Conservation (phyloP, 228 moss, liverwort and hornwort species). For the Sphagnum magellanicum region DNA sequence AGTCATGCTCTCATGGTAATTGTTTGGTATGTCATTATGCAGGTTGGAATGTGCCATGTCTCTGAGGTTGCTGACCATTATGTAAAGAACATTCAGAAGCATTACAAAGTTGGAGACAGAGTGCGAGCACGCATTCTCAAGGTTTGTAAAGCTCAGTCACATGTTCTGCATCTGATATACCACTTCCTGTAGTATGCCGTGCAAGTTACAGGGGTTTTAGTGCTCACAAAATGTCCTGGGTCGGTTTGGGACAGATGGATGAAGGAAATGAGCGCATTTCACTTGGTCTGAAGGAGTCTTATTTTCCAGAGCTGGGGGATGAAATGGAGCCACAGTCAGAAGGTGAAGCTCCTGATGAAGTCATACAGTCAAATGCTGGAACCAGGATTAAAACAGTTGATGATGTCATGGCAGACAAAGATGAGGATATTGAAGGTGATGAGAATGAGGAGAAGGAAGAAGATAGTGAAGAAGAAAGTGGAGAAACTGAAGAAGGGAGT, state of each 20-base stretch:
- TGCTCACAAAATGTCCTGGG: background rate
- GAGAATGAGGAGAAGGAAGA: background rate
- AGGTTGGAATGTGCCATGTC: slow-evolving; percentile 90
- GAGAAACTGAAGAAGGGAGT: slow-evolving; percentile 1
- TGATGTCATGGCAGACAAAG: background rate
- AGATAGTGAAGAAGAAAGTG: background rate
- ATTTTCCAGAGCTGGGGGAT: slow-evolving; percentile 23
- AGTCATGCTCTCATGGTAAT: background rate
- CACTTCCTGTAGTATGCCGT: background rate
- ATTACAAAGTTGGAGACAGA: slow-evolving; percentile 62
- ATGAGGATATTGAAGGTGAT: slow-evolving; percentile 9
- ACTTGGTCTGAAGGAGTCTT: slow-evolving; percentile 78
- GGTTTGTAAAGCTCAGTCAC: slow-evolving; percentile 23
- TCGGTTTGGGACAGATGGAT: slow-evolving; percentile 44
- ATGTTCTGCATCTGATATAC: background rate
- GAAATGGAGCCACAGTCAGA: slow-evolving; percentile 14
- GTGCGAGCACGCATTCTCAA: slow-evolving; percentile 73
- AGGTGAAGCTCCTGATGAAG: slow-evolving; percentile 9
- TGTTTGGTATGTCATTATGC: slow-evolving; percentile 3
- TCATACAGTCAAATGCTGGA: slow-evolving; percentile 12
- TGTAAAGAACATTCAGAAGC: slow-evolving; percentile 36
- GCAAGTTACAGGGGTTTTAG: background rate
- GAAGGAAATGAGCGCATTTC: slow-evolving; percentile 59
- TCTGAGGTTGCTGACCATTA: slow-evolving; percentile 74
- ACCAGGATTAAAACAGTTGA: slow-evolving; percentile 9